Evolutionary conservation across 176 grass and related monocot species (phyloP).

Genomic region (Rhynchospora tenuis): DNA sequence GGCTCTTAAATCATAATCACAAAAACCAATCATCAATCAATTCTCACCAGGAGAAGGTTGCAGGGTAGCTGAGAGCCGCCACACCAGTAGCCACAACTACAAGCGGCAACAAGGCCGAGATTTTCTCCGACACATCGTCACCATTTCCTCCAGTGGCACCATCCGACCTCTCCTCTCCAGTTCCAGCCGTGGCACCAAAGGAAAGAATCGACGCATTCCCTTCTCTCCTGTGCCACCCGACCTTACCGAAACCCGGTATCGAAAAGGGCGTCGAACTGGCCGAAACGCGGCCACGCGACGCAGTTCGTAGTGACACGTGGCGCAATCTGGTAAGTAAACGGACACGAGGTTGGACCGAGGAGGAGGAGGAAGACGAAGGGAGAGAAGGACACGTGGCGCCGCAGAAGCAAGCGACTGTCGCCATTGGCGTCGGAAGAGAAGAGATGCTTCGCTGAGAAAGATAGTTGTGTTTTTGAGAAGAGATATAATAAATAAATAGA

Average conservation of each 20-base stretch:
- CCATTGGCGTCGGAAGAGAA: not conserved
- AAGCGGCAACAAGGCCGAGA: constrained; percentile 67
- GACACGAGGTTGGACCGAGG: not conserved
- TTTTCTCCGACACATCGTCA: constrained; percentile 42
- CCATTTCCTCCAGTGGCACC: constrained; percentile 6
- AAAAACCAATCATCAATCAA: constrained; percentile 2
- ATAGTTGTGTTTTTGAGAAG: not conserved
- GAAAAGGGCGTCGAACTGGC: constrained; percentile 31
- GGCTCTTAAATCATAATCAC: not conserved
- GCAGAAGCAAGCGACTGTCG: constrained; percentile 15
- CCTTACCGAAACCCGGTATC: constrained; percentile 30
- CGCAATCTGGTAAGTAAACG: not conserved
- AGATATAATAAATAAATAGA: not conserved
- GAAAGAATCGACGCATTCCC: constrained; percentile 33
- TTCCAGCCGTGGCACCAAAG: not conserved
- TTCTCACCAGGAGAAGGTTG: constrained; percentile 74
- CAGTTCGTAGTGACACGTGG: not conserved
- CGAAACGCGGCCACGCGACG: not conserved
- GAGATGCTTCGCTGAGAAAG: not conserved
- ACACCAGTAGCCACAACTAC: constrained; percentile 69
- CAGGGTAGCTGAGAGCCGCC: constrained; percentile 58
- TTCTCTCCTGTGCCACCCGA: constrained; percentile 30
- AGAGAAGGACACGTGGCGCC: not conserved
- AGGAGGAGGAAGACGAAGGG: not conserved
- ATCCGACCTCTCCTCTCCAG: constrained; percentile 5